Base-by-base conservation (phyloP, 345 rosid genomes). In the Populus pruinosa region DNA sequence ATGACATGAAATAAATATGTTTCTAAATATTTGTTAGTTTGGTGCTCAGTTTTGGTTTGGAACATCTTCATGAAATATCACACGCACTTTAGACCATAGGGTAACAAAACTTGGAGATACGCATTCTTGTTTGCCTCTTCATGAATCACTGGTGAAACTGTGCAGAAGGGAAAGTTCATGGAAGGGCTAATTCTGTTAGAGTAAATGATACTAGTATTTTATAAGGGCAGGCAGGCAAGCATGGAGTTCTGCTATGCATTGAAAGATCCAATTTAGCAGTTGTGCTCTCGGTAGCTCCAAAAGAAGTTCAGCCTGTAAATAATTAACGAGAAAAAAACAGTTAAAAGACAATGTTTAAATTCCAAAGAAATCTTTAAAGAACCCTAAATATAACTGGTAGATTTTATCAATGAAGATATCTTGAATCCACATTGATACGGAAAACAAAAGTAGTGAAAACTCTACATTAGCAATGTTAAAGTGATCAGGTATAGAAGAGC, bases 251-350 rank as follows among this genome's bases (percentile, higher is more conserved):
- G 91, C 88, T 88, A 95, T 84, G 91, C 98, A 95, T 36, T 90
- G 97, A 83, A 93, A 95, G 70, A 95, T 87, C 98, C 98, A 95
- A 80, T 86, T 92, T 72, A 95, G 92, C 61, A 95, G 86, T 74
- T 95, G 94, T 76, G 93, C 97, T 81, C 85, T 85, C 11, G 97
- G 99, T 63, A 95, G 92, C 89, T 95, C 96, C 82, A 95, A 82
- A 83, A 95, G 91, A 81, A 95, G 97, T 79, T 93, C 96, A 12
- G 99, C 99, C 99, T 95, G 91, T 79, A 49, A 53, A 79, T n/a
- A 75, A 35, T 68, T 8, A 70, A 59, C 63, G 70, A 39, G 63
- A 33, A 38, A 55, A 53, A 76, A 12, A 31, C 20, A 8, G 8
- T 38, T 8, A 18, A 33, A 47, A 31, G 33, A 29, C 49, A 55